Percentiles rank a stretch among this genome's conserved stretches.
These are phyloP conservation scores for Ligustrum vulgare DNA, from an alignment of 257 asterid genomes.

Conservation along the genomic window DNA sequence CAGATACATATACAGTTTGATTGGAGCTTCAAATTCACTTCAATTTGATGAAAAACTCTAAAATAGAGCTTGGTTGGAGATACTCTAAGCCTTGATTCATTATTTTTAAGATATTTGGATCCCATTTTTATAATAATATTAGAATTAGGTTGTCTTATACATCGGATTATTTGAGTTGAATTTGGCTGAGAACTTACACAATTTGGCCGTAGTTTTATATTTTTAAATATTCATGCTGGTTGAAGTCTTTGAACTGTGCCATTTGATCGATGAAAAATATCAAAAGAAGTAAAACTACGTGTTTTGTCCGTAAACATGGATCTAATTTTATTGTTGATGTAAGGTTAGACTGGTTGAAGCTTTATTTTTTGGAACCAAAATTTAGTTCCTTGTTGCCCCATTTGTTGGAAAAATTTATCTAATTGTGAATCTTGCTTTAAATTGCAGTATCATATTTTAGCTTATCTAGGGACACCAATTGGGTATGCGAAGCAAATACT, in stretches of 20 bases:
- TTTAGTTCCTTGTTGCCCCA: background rate
- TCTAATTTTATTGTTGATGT: background rate
- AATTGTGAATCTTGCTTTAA: background rate
- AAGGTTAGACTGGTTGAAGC: background rate
- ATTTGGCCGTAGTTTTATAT: background rate
- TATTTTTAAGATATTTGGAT: constrained; percentile 23
- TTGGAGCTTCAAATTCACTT: no score
- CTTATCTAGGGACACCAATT: no score
- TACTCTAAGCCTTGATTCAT: constrained; percentile 8
- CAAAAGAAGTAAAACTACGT: background rate
- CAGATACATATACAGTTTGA: no score
- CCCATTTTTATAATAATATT: background rate
- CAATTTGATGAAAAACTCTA: no score
- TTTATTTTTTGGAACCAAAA: no score
- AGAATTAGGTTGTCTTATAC: background rate
- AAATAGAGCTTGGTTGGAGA: no score
- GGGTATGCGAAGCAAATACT: no score
- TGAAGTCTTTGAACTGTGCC: background rate
- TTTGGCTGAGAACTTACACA: background rate
- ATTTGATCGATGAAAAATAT: background rate
- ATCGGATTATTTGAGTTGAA: background rate
- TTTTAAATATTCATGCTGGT: background rate
- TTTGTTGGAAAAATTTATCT: background rate
- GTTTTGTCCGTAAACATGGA: background rate
- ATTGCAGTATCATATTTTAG: background rate